phyloP scores from a whole-genome alignment of 2,329 filamentous ascomycete species.

The Aspergillus phoenicis region DNA sequence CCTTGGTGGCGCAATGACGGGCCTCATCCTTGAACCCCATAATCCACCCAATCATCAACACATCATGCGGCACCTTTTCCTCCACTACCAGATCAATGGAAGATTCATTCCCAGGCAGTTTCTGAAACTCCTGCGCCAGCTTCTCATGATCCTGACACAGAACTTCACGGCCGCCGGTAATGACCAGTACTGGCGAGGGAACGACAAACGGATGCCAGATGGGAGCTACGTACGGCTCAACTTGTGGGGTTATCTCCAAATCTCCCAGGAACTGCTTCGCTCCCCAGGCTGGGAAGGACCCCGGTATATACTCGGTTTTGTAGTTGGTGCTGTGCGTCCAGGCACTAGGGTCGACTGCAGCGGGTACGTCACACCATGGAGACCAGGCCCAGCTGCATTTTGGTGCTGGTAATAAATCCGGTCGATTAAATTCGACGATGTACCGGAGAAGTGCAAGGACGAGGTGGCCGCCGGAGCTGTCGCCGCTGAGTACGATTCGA shows the following conservation, averaged over 20 bases:
- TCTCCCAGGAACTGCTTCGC: conserved; percentile 18
- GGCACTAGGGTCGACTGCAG: conserved; percentile 7
- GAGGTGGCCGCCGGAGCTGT: conserved; percentile 28
- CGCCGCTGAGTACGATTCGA: conserved; percentile 27
- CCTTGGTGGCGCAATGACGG: conserved; percentile 13
- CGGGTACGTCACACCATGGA: conserved; percentile 17
- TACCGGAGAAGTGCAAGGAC: conserved; percentile 26
- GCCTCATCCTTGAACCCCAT: conserved; percentile 19
- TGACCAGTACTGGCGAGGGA: conserved; percentile 23
- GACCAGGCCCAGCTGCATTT: conserved; percentile 22
- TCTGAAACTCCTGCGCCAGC: conserved; percentile 12
- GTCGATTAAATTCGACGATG: conserved; percentile 14
- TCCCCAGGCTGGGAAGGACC: conserved; percentile 18
- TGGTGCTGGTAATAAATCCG: conserved; percentile 13
- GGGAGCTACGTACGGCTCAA: conserved; percentile 20
- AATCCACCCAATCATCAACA: conserved; percentile 23
- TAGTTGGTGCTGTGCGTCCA: conserved; percentile 20
- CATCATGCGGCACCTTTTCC: conserved; percentile 19
- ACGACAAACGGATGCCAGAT: conserved; percentile 23
- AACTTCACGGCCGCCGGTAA: conserved; percentile 20
- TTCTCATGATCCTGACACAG: not conserved
- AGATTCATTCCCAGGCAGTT: conserved; percentile 11
- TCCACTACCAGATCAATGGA: conserved; percentile 17
- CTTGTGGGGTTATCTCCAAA: conserved; percentile 10
- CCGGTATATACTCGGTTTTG: conserved; percentile 20